Base-by-base conservation (phyloP, 1,284 basidiomycete species). In the Ceratobasidium sp. region DNA sequence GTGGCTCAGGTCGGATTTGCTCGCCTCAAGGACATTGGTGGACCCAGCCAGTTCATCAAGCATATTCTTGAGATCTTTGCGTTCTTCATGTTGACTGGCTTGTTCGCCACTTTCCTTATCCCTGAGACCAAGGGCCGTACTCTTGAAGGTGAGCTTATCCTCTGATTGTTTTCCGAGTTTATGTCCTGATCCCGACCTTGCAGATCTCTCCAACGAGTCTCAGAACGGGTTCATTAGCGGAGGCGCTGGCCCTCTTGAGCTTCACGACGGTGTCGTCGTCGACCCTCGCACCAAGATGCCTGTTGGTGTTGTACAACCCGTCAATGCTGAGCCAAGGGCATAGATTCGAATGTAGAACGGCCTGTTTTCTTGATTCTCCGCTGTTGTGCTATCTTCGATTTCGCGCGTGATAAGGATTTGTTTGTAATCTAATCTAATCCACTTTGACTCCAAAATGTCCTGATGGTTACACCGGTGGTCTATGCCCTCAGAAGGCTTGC, bases 1-100 rank as follows among this genome's bases (percentile, higher is more conserved):
- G 79, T 94, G 54, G 88, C 91, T 2, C 91, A 93, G 78, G 87
- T 93, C 72, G 91, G 87, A 50, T 92, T 94, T 78, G 85, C 86
- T 34, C 85, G 84, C 69, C 78, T 93, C 56, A 85, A 83, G 77
- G 82, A 91, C 77, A 89, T 89, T 57, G 86, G 86, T 56, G 89
- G 89, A 29, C 77, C 81, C 13, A 84, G 83, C 76, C 75, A 76
- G 80, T 72, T 65, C 47, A 70, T 90, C 68, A 81, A 85, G 73
- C 87, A 88, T 75, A 86, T 88, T 72, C 77, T 90, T 27, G 83
- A 91, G 78, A 85, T 91, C 72, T 89, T 90, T 71, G 88, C 88
- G 1, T 78, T 90, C 70, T 92, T 92, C 85, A 92, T 92, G 88
- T 80, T 92, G 71, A 90, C 89, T 0, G 91, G 91, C 72, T 83